Base-by-base conservation (phyloP, 768 basidiomycete species). In the Mycena leptocephala region DNA sequence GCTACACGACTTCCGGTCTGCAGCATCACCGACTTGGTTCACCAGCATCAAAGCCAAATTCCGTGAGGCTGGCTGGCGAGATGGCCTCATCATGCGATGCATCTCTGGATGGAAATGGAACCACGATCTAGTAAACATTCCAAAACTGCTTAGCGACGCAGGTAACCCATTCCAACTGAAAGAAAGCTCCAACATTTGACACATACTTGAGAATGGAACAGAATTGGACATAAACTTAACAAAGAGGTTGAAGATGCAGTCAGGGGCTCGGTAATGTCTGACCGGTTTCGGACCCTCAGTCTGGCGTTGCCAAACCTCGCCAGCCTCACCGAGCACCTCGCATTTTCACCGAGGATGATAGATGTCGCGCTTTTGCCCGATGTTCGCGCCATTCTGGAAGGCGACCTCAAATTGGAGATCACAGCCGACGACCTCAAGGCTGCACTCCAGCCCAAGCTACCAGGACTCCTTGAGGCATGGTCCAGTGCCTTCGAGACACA, bases 21-120 rank as follows among this genome's bases (percentile, higher is more conserved):
- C 28, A 26, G 7, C 2, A 28, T 62, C n/a, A 24, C 43, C 24
- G 14, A 37, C 33, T n/a, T 33, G 1, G 24, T 3, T 24, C 28
- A 14, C n/a, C 59, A 74, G 73, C 20, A 64, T 74, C n/a, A 3
- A n/a, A 48, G 24, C 26, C 18, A 74, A 74, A 55, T 53, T 74
- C 26, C 56, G n/a, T 22, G 48, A 74, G 33, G 73, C 73, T 30
- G 73, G 73, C 18, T 72, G 70, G 70, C 61, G 32, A 24, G 3
- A 68, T 24, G 22, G 0, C 20, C 16, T 71, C 51, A 16, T 39
- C 32, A 5, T 20, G 18, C 35, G 43, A 20, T 18, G 9, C 11
- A 37, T 41, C 5, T 1, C 10, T 5, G 7, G 37, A 14, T 5
- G 2, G 3, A 8, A 51, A 14, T 62, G 39, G 65, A 4, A 18